Conservation (phyloP, 192 early-diverging fungal genomes). For the Phlyctochytrium arcticum region DNA sequence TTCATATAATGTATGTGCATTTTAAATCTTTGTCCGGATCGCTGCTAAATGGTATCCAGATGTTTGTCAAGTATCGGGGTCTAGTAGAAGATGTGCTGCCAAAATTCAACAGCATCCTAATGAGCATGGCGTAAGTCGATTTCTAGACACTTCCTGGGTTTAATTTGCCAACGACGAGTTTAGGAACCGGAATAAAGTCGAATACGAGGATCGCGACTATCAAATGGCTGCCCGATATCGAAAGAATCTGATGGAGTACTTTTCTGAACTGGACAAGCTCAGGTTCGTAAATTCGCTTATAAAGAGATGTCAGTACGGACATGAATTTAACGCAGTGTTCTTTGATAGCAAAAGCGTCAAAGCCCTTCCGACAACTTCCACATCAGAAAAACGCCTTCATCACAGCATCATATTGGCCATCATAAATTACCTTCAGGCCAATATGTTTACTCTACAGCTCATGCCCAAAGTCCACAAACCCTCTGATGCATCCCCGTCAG, state of each 20-base stretch:
- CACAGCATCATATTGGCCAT: constrained; percentile 31
- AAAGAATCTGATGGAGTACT: constrained; percentile 44
- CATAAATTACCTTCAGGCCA: constrained; percentile 42
- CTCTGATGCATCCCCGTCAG: not conserved
- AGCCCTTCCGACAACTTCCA: constrained; percentile 21
- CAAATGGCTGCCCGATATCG: constrained; percentile 33
- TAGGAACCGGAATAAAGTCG: constrained; percentile 20
- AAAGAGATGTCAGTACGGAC: not conserved
- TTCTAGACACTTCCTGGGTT: not conserved
- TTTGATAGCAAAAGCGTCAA: constrained; percentile 37
- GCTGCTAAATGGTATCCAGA: no score
- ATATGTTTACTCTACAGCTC: constrained; percentile 53
- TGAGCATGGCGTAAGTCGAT: constrained; percentile 30
- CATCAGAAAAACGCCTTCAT: constrained; percentile 27
- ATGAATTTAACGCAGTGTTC: not conserved
- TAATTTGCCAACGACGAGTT: not conserved
- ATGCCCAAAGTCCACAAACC: constrained; percentile 40
- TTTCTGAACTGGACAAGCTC: constrained; percentile 45
- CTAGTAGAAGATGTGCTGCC: constrained; percentile 38
- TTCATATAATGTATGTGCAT: constrained; percentile 19
- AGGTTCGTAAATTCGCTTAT: constrained; percentile 22
- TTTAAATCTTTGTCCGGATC: no score
- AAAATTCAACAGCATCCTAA: constrained; percentile 41
- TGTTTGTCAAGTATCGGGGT: constrained; percentile 18
- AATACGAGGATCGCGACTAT: constrained; percentile 39